These are phyloP conservation scores for Casuarina equisetifolia DNA, from an alignment of 306 rosid genomes.

Conservation along the genomic window DNA sequence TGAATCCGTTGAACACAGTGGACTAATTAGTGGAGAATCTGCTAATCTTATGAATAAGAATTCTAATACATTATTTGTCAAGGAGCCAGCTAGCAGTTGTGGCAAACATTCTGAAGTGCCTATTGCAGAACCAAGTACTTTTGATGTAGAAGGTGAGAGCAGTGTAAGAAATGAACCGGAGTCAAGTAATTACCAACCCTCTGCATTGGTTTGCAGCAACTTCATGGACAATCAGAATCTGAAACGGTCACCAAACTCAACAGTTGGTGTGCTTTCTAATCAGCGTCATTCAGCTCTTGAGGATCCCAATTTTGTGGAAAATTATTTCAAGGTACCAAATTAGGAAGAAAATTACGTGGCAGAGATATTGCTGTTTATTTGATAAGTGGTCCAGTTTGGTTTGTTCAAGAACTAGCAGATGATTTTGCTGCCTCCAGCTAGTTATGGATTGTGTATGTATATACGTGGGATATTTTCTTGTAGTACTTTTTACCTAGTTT, in stretches of 20 bases:
- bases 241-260: conserved; percentile 40
- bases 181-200: conserved; percentile 37
- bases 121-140: conserved; percentile 32
- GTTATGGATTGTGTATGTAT: conserved; percentile 3
- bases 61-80: conserved; percentile 29
- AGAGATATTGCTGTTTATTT: background rate
- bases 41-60: conserved; percentile 35
- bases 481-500: conserved; percentile 27
- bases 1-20: conserved; percentile 26
- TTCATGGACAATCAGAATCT: conserved; percentile 33
- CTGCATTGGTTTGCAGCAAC: conserved; percentile 38
- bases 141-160: conserved; percentile 33
- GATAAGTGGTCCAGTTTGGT: background rate
- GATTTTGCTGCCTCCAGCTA: background rate
- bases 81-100: conserved; percentile 35
- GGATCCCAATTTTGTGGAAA: conserved; percentile 86
- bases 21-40: conserved; percentile 34
- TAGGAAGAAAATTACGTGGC: conserved; percentile 15
- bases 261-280: conserved; percentile 45
- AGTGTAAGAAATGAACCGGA: conserved; percentile 36
- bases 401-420: background rate
- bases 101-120: conserved; percentile 36
- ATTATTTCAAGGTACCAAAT: conserved; percentile 82
- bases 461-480: conserved; percentile 12
- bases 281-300: conserved; percentile 63